Evolutionary conservation across 768 basidiomycete species (phyloP).

Genomic region (Trametes sanguinea): DNA sequence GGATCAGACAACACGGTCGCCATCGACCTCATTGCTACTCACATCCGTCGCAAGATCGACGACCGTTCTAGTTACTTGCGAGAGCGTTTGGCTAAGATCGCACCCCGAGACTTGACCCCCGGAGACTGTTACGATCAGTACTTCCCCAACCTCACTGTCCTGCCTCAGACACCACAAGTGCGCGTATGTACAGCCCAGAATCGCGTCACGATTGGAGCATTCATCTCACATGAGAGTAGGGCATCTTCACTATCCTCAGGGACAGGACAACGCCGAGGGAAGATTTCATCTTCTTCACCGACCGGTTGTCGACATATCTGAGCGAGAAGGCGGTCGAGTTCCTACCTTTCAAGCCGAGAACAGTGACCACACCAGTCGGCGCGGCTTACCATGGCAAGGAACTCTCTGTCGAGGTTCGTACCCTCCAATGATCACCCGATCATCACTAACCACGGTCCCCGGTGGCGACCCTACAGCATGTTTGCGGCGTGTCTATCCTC

Average conservation of each 20-base stretch:
- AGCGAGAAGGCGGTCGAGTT: constrained; percentile 83
- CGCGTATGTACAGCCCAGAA: constrained; percentile 46
- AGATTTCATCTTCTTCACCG: constrained; percentile 92
- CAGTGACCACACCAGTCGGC: constrained; percentile 69
- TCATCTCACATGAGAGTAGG: constrained; percentile 46
- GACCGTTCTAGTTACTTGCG: constrained; percentile 77
- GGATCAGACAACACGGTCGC: constrained; percentile 88
- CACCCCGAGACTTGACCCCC: constrained; percentile 26
- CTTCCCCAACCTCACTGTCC: constrained; percentile 58
- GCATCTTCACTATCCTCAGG: constrained; percentile 86
- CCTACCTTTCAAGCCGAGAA: constrained; percentile 68
- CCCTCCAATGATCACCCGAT: neutral
- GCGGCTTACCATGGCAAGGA: constrained; percentile 59
- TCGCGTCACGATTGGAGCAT: neutral
- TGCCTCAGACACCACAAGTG: constrained; percentile 81
- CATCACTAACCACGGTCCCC: neutral
- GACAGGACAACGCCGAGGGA: constrained; percentile 68
- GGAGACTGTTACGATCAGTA: constrained; percentile 38
- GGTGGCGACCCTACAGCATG: constrained; percentile 43
- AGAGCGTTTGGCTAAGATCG: constrained; percentile 59
- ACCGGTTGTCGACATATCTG: constrained; percentile 81
- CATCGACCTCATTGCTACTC: constrained; percentile 90
- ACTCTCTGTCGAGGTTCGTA: constrained; percentile 57
- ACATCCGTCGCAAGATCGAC: constrained; percentile 81
- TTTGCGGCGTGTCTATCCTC: constrained; percentile 89